Evolutionary conservation across 1,139 yeast genomes (phyloP).

Genomic region (Lodderomyces theae): DNA sequence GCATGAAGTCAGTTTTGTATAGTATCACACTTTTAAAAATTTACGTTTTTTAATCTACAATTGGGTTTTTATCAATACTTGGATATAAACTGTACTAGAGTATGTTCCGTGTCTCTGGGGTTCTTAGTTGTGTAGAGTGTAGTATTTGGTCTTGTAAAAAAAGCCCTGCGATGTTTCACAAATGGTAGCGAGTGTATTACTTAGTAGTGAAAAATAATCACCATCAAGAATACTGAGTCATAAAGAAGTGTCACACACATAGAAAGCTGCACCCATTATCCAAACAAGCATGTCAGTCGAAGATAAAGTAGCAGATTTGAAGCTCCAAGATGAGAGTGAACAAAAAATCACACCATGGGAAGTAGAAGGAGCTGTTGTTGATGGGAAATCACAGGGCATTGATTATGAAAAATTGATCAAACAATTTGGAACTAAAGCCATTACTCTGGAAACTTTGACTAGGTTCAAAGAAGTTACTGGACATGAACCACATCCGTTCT

Average conservation of each 20-base stretch:
- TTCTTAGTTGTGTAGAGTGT: too few relatives aligned
- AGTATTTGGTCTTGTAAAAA: not conserved
- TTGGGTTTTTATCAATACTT: too few relatives aligned
- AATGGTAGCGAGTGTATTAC: not conserved
- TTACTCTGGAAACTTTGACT: slow-evolving; percentile 66
- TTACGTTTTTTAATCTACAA: slow-evolving; percentile 6
- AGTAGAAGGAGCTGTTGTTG: slow-evolving; percentile 97
- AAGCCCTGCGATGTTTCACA: not conserved
- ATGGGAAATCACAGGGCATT: slow-evolving; percentile 83
- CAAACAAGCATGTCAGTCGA: slow-evolving; percentile 17
- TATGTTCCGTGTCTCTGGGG: too few relatives aligned
- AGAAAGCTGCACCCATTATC: not conserved
- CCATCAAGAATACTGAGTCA: too few relatives aligned
- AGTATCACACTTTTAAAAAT: slow-evolving; percentile 3
- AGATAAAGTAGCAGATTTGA: slow-evolving; percentile 26
- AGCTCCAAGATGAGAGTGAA: slow-evolving; percentile 34
- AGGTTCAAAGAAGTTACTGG: slow-evolving; percentile 86
- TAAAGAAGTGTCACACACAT: not conserved
- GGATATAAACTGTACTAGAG: too few relatives aligned
- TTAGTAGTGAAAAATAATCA: not conserved
- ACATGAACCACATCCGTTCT: slow-evolving; percentile 85
- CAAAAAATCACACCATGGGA: slow-evolving; percentile 97
- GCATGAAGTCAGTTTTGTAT: slow-evolving; percentile 7
- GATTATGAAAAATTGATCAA: slow-evolving; percentile 85
- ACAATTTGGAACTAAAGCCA: slow-evolving; percentile 82